A percentile compares a stretch with the other conserved stretches of the same genome.
Conservation (phyloP, 2,329 filamentous ascomycete species). For the Aspergillus quadricinctus region DNA sequence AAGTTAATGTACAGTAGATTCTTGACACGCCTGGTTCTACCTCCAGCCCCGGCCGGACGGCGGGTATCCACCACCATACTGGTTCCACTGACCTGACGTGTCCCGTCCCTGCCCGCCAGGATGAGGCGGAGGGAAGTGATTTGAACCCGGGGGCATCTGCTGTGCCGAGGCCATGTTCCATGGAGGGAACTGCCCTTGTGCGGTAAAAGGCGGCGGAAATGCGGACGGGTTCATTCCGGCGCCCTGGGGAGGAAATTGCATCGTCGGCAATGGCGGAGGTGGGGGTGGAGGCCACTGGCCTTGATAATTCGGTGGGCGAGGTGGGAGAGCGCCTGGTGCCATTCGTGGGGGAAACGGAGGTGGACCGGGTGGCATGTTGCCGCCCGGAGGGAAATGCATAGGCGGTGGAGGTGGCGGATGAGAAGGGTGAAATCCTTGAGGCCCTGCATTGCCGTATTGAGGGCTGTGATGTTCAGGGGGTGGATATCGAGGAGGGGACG, state of each 20-base stretch:
- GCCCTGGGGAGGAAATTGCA: slow-evolving; percentile 10
- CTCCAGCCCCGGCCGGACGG: slow-evolving; percentile 1
- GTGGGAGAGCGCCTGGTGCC: slow-evolving; percentile 5
- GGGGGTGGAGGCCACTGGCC: slow-evolving; percentile 18
- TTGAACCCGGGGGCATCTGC: slow-evolving; percentile 27
- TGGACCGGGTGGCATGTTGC: neutral
- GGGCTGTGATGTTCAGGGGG: neutral
- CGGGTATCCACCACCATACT: slow-evolving; percentile 5
- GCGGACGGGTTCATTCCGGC: slow-evolving; percentile 8
- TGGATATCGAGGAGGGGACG: slow-evolving; percentile 16
- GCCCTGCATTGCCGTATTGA: slow-evolving; percentile 3
- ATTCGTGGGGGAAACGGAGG: neutral
- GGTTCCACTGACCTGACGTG: slow-evolving; percentile 10
- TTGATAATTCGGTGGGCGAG: slow-evolving; percentile 17
- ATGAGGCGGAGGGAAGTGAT: slow-evolving; percentile 32
- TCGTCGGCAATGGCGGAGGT: slow-evolving; percentile 18
- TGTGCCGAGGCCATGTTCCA: slow-evolving; percentile 21
- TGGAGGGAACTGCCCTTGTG: slow-evolving; percentile 20
- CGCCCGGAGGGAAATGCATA: slow-evolving; percentile 1
- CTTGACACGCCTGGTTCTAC: neutral
- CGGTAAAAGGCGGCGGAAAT: slow-evolving; percentile 24
- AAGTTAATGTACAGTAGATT: neutral
- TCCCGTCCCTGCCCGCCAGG: slow-evolving; percentile 19
- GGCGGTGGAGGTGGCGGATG: slow-evolving; percentile 17
- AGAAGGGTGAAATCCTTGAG: slow-evolving; percentile 15